These are phyloP conservation scores for Ilyonectria mors-panacis DNA, from an alignment of 2,329 filamentous ascomycete species.

Conservation along the genomic window DNA sequence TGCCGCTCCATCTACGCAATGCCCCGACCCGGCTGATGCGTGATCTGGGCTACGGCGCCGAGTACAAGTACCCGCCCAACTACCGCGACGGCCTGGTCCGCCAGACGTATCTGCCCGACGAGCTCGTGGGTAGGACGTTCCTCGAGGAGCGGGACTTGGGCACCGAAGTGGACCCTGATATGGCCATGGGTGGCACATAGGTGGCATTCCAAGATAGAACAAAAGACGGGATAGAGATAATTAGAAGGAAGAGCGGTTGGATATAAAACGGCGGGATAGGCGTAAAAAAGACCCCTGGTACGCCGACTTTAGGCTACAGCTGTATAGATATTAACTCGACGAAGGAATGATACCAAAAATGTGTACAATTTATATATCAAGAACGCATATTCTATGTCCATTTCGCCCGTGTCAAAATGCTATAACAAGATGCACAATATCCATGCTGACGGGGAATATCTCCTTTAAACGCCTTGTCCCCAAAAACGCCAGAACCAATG, in stretches of 20 bases:
- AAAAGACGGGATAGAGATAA: constrained; percentile 5
- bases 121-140: constrained; percentile 79
- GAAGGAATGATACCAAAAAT: constrained; percentile 33
- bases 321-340: constrained; percentile 32
- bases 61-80: constrained; percentile 98
- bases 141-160: constrained; percentile 87
- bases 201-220: neutral
- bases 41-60: constrained; percentile 88
- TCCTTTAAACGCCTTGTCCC: constrained; percentile 30
- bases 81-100: constrained; percentile 85
- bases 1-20: constrained; percentile 91
- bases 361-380: constrained; percentile 28
- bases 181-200: constrained; percentile 58
- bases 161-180: constrained; percentile 80
- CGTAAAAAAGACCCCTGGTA: constrained; percentile 28
- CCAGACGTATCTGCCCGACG: constrained; percentile 92
- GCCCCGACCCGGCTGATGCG: constrained; percentile 95
- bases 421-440: constrained; percentile 1
- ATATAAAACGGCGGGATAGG: constrained; percentile 31
- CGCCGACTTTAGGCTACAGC: constrained; percentile 19
- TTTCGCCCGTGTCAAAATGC: constrained; percentile 13
- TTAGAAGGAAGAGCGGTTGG: constrained; percentile 24
- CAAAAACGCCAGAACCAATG: constrained; percentile 7
- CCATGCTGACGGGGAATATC: constrained; percentile 13
- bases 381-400: constrained; percentile 6